A percentile compares a stretch with the other conserved stretches of the same genome.
phyloP scores from a whole-genome alignment of 176 grass and related monocot genomes.

The Oropetium thomaeum region DNA sequence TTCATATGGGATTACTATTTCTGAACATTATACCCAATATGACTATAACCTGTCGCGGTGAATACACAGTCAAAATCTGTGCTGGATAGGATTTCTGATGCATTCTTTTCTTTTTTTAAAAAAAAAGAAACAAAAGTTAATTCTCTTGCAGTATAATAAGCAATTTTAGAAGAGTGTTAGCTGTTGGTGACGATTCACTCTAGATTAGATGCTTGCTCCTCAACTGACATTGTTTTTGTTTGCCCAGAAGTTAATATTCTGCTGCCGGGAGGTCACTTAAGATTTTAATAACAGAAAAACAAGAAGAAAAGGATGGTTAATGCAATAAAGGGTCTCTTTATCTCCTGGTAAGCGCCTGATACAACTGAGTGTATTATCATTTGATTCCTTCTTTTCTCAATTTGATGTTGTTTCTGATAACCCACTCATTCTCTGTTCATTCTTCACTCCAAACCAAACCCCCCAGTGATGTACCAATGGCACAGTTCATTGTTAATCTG shows the following conservation, averaged over 20 bases:
- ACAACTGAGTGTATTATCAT: neutral
- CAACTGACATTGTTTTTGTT: neutral
- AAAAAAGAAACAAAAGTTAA: too few relatives aligned
- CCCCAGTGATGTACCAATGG: constrained; percentile 76
- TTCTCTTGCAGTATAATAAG: neutral
- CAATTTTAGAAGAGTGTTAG: neutral
- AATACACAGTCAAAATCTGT: too few relatives aligned
- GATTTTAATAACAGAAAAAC: too few relatives aligned
- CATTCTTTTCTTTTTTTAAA: neutral
- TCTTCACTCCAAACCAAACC: neutral
- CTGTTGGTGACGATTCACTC: neutral
- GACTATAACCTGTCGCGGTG: neutral
- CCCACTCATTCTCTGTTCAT: neutral
- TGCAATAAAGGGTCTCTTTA: constrained; percentile 82
- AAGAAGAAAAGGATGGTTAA: constrained; percentile 84
- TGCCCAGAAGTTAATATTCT: neutral
- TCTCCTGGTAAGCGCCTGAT: constrained; percentile 67
- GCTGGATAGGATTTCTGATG: neutral
- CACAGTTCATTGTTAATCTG: constrained; percentile 83
- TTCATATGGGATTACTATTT: neutral
- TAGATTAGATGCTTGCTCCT: neutral
- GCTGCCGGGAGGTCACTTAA: neutral
- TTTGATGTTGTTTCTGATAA: neutral
- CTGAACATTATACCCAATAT: neutral
- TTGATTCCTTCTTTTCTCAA: neutral